Base-by-base conservation (phyloP, 2,329 filamentous ascomycete genomes). In the Colletotrichum camelliae region DNA sequence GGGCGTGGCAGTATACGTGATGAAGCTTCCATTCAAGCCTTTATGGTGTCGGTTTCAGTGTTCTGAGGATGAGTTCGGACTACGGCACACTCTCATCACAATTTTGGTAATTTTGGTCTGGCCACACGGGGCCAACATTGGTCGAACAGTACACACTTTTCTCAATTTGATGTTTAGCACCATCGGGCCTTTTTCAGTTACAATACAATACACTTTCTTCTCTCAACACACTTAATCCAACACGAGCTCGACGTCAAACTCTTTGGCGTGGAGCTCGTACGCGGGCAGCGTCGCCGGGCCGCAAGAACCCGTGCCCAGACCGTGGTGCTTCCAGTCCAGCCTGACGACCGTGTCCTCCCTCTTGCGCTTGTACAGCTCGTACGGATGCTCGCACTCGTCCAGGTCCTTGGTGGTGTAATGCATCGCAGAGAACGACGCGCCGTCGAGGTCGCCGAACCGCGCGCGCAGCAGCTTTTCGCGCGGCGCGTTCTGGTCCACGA, bases 271-370 rank as follows among this genome's bases (percentile, higher is more conserved):
- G 18, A 90, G 82, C 77, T 86, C 84, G 79, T 91, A 89, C 81
- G 87, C 70, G 5, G 85, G 85, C 82, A 90, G 75, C 24, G 89
- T 90, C 72, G 87, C 88, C 0, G 91, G 91, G 29, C 92, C 92
- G 82, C 92, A 93, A 66, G 89, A 91, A 8, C 88, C 92, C 12
- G 90, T 92, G 0, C 92, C 92, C 37, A 93, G 78, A 0, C 92
- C 92, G 80, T 93, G 91, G 82, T 93, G 91, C 77, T 84, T 86
- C 85, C 88, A 91, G 82, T 94, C 92, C 72, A 94, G 79, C 70
- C 91, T 85, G 3, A 93, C 84, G 35, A 93, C 81, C 48, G 90
- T 88, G 77, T 92, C 88, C 16, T 90, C 84, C 72, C 85, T 82
- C 80, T 81, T 85, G 24, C 85, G 83, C 81, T 86, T 86, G 76